Evolutionary conservation across 2,329 filamentous ascomycete species (phyloP), one percentile per base, ranked within the genome.

Genomic region (Xylaria sp.): DNA sequence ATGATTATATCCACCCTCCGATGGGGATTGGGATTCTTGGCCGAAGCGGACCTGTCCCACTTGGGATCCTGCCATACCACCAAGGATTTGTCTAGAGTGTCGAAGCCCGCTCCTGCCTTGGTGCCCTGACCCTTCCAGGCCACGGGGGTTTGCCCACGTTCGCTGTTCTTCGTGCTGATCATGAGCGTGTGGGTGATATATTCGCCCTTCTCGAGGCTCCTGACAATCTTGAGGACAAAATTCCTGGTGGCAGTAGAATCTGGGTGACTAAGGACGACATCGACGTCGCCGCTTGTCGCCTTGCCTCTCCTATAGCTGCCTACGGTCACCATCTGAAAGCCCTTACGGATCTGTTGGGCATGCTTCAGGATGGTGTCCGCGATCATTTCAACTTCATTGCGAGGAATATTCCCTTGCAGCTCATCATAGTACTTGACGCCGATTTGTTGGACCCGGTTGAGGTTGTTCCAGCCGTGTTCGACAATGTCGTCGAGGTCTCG

Each of bases 391-490:
- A 91, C 89, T 70, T 97, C 92, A 0, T 67, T 53, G 1, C 92
- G 83, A 0, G 90, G 82, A 4, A 97, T 90, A 13, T 82, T 85
- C 16, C 80, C 72, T 42, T 83, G 75, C 50, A 99, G 89, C 59
- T 97, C 93, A 29, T 95, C 89, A 69, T 95, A 96, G 72, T 87
- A 97, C 69, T 97, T 97, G 41, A 97, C 78, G 0, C 94, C 93
- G 50, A 97, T 96, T 69, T 97, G 92, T 71, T 97, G 93, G 1
- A 91, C 89, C 11, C 92, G 85, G 0, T 81, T 88, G 1, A 97
- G 77, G 0, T 72, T 78, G 18, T 77, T 69, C 93, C 93, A 97
- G 9, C 90, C 92, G 64, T 86, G 82, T 65, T 96, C 89, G 39
- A 96, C 78, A 2, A 97, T 76, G 64, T 97, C 92, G 64, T 97